A percentile compares a stretch with the other conserved stretches of the same genome.
Evolutionary conservation across 2,329 filamentous ascomycete genomes (phyloP).

Genomic region (Piedraia hortae): DNA sequence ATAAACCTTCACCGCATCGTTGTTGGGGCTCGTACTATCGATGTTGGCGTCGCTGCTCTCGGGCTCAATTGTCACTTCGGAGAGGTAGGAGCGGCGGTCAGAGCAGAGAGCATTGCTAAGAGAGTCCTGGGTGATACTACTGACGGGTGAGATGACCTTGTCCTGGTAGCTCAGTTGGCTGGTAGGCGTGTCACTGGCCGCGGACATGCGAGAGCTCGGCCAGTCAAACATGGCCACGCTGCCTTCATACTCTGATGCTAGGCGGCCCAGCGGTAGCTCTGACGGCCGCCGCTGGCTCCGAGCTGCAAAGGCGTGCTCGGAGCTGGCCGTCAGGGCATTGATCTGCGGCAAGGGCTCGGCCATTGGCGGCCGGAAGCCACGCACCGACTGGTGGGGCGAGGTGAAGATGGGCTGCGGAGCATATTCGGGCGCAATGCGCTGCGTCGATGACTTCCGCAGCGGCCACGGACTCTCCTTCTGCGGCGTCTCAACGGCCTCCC

Average conservation of each 20-base stretch:
- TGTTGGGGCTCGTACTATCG: conserved; percentile 47
- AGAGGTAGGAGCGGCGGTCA: conserved; percentile 28
- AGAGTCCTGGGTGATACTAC: conserved; percentile 16
- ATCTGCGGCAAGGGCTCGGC: conserved; percentile 8
- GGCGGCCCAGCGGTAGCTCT: conserved; percentile 8
- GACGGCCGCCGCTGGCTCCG: conserved; percentile 8
- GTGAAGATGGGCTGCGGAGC: conserved; percentile 9
- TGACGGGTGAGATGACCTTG: conserved; percentile 11
- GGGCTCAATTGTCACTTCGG: conserved; percentile 32
- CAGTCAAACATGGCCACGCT: conserved; percentile 1
- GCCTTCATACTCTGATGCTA: conserved; percentile 4
- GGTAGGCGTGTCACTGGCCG: conserved; percentile 2
- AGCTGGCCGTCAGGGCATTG: conserved; percentile 10
- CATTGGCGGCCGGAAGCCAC: conserved; percentile 10
- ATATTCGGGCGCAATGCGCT: conserved; percentile 12
- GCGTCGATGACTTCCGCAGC: conserved; percentile 16
- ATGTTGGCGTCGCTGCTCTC: conserved; percentile 65
- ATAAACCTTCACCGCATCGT: conserved; percentile 33
- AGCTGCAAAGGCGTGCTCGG: conserved; percentile 12
- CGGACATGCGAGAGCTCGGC: conserved; percentile 7
- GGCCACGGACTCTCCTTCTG: conserved; percentile 14
- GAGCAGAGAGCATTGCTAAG: conserved; percentile 32
- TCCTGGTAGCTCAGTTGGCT: conserved; percentile 3
- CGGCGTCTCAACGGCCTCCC: conserved; percentile 7
- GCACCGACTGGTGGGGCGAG: conserved; percentile 5